Conservation (phyloP, 2,329 filamentous ascomycete species). For the Trichothecium roseum region DNA sequence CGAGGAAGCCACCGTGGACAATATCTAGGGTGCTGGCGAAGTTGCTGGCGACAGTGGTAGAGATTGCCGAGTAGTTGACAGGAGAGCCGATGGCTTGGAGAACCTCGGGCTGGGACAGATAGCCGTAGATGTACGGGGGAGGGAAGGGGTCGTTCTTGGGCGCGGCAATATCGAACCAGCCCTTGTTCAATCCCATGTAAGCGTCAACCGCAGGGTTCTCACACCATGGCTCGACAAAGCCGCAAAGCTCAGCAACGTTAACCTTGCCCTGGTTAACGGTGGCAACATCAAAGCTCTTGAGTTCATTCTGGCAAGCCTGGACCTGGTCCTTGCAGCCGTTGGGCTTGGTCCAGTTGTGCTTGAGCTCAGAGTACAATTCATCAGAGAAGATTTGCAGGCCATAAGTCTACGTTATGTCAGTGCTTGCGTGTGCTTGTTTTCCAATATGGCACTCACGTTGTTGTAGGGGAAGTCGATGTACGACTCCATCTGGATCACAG, state of each 20-base stretch:
- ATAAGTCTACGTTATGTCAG: conserved; percentile 31
- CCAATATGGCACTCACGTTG: conserved; percentile 39
- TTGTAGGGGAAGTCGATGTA: conserved; percentile 48
- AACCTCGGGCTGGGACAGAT: conserved; percentile 47
- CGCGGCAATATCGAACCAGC: conserved; percentile 52
- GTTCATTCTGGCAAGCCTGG: conserved; percentile 33
- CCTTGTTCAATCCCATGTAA: conserved; percentile 43
- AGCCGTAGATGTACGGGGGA: conserved; percentile 47
- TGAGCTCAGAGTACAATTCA: conserved; percentile 19
- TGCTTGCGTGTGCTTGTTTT: no score
- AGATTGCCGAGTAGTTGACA: conserved; percentile 42
- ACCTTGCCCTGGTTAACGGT: conserved; percentile 23
- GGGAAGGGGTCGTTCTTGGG: conserved; percentile 50
- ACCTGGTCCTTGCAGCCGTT: conserved; percentile 45
- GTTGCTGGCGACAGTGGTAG: conserved; percentile 30
- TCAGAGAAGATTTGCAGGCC: conserved; percentile 46
- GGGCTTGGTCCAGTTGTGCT: conserved; percentile 17
- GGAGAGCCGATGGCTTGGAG: conserved; percentile 51
- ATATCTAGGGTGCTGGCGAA: conserved; percentile 54
- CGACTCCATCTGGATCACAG: conserved; percentile 45
- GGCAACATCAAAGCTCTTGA: conserved; percentile 41
- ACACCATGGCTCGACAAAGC: conserved; percentile 35
- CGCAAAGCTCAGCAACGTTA: conserved; percentile 23
- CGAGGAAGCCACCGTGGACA: conserved; percentile 36
- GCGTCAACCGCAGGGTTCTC: conserved; percentile 42